Evolutionary conservation across 1,284 basidiomycete genomes (phyloP).

Genomic region (Leccinum fuscescens): DNA sequence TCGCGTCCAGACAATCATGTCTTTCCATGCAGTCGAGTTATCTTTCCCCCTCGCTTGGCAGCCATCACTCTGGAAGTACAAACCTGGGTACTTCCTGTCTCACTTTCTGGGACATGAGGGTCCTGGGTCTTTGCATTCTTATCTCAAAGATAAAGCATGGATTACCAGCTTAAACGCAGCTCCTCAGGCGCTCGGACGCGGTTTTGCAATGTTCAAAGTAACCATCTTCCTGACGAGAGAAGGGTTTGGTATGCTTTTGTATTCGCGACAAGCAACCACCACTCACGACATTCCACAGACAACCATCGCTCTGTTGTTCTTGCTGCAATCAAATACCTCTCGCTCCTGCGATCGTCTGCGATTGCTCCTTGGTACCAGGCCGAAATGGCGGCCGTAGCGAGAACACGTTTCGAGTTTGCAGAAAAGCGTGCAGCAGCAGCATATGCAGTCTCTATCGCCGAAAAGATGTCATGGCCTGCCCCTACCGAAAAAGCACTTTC

Average conservation of each 20-base stretch:
- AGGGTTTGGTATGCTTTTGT: conserved; percentile 70
- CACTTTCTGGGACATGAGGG: conserved; percentile 98
- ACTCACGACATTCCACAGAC: conserved; percentile 34
- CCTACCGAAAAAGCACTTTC: conserved; percentile 81
- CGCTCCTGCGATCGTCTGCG: conserved; percentile 70
- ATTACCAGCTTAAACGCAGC: conserved; percentile 79
- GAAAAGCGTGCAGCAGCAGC: conserved; percentile 82
- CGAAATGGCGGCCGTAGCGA: conserved; percentile 75
- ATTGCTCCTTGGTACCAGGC: conserved; percentile 76
- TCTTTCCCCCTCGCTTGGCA: conserved; percentile 89
- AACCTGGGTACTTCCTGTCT: conserved; percentile 79
- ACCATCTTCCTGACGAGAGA: conserved; percentile 81
- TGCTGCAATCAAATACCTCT: conserved; percentile 85
- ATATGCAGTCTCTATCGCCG: conserved; percentile 79
- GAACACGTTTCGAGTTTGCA: conserved; percentile 83
- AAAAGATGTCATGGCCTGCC: conserved; percentile 76
- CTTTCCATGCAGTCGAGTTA: conserved; percentile 84
- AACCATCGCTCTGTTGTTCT: conserved; percentile 77
- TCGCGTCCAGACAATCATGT: conserved; percentile 88
- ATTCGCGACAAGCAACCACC: conserved; percentile 5
- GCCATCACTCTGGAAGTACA: conserved; percentile 73
- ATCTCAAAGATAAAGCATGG: conserved; percentile 93
- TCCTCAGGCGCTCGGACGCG: conserved; percentile 70
- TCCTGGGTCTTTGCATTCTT: conserved; percentile 88
- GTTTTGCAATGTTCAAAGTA: conserved; percentile 90